phyloP scores from a whole-genome alignment of 257 asterid species.

The Gynochthodes officinalis region DNA sequence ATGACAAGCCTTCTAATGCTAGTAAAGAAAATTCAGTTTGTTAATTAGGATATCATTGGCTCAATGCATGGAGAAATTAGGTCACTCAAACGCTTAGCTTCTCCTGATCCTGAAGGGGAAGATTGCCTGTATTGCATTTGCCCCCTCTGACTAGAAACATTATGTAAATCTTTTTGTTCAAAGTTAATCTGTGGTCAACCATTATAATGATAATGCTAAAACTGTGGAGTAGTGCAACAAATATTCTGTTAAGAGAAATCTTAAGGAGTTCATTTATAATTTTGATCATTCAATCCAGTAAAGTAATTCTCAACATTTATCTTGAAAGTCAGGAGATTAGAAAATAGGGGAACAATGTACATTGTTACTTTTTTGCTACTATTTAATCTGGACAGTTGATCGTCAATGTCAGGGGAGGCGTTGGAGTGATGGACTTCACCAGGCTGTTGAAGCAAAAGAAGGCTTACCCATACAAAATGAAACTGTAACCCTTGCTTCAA shows the following conservation, averaged over 20 bases:
- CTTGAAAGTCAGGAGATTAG: neutral
- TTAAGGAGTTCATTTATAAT: neutral
- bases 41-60: neutral
- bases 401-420: slow-evolving; percentile 73
- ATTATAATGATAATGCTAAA: neutral
- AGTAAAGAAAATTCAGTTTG: neutral
- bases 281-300: slow-evolving; percentile 1
- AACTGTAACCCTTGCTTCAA: slow-evolving; percentile 94
- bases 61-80: neutral
- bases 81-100: neutral
- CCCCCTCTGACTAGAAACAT: neutral
- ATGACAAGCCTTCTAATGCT: neutral
- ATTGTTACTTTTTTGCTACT: neutral
- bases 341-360: neutral
- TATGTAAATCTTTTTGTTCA: neutral
- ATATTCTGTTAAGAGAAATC: neutral
- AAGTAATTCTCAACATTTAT: neutral
- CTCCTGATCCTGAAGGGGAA: neutral
- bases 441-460: slow-evolving; percentile 99
- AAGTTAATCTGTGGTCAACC: neutral
- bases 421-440: slow-evolving; percentile 99
- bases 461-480: slow-evolving; percentile 94
- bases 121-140: neutral
- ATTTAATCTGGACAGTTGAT: slow-evolving; percentile 8
- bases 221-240: neutral